Base-by-base conservation (phyloP, 352 stramenopile genomes). In the Phytopythium aichiense region DNA sequence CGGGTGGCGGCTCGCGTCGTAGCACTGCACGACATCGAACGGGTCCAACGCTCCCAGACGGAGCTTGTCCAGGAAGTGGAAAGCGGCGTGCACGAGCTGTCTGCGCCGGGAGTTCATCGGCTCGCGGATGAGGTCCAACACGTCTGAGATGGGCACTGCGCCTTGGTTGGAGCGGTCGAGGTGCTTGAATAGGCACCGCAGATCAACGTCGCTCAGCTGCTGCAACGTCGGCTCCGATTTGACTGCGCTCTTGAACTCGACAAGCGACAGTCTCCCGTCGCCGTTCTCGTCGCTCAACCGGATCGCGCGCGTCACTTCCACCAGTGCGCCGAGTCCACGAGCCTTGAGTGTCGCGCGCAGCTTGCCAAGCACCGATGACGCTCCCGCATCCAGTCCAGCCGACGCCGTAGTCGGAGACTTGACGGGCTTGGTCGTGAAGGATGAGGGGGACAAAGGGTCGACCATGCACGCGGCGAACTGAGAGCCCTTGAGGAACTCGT, bases 101-200 rank as follows among this genome's bases (percentile, higher is more conserved):
- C 84, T 46, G n/a, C 92, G 79, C 0, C 75, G 69, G 25, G 77
- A 40, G 58, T 77, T 92, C 72, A 98, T 84, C 7, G 83, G 83
- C n/a, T 84, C 84, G 22, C 88, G 77, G 12, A 98, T 76, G 12
- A 91, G 76, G 63, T 92, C 76, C 33, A 98, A 68, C 35, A 94
- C 93, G 30, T 91, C 80, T 46, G 89, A 69, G 48, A 96, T 71
- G 28, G 80, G 69, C 56, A 98, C 82, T 18, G 52, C 49, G 5
- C 88, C 89, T 23, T 71, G 82, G 40, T 84, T 67, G 60, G 96
- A 80, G n/a, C 52, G 45, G 65, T 98, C 91, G 56, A 97, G 79
- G 68, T 81, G 71, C 9, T 68, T 72, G 65, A 96, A 95, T 23
- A 95, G 60, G 11, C 88, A 75, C 18, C 86, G 82, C 50, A 92